Evolutionary conservation across 495 filamentous ascomycete genomes (phyloP).

Genomic region (Lepraria neglecta): DNA sequence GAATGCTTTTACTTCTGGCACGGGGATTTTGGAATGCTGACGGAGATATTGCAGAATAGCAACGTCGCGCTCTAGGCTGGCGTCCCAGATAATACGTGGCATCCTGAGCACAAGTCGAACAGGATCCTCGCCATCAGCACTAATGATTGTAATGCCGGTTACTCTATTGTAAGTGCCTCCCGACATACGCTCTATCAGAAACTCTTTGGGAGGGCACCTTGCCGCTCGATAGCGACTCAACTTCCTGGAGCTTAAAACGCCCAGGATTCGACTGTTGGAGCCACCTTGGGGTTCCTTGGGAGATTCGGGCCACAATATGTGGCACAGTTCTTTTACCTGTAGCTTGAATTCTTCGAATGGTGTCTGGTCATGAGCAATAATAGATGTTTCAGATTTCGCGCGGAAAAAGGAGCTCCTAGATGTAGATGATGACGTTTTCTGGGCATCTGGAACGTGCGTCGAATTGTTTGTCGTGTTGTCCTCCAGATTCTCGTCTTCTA

Average conservation of each 20-base stretch:
- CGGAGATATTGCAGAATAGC: conserved; percentile 44
- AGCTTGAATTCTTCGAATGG: not conserved
- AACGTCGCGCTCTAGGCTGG: conserved; percentile 39
- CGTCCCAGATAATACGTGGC: not conserved
- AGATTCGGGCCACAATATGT: conserved; percentile 3
- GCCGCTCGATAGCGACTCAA: not conserved
- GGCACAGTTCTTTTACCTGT: conserved; percentile 9
- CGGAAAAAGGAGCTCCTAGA: not conserved
- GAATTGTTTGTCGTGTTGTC: not conserved
- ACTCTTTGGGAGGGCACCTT: not conserved
- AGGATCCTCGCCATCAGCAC: not conserved
- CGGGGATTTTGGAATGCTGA: conserved; percentile 40
- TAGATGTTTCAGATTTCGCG: conserved; percentile 5
- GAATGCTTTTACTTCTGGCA: conserved; percentile 42
- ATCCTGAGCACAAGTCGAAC: conserved; percentile 2
- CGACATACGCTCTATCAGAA: conserved; percentile 12
- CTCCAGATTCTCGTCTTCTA: not conserved
- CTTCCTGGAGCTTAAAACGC: conserved; percentile 1
- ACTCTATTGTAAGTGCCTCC: conserved; percentile 15
- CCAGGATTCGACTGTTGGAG: not conserved
- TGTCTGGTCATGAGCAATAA: not conserved
- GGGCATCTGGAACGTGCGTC: not conserved
- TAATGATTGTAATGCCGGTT: conserved; percentile 7
- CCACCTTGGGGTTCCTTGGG: not conserved
- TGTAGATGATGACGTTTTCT: not conserved